phyloP scores from a whole-genome alignment of 139 green algal genomes.

The Diplosphaera chodatii region DNA sequence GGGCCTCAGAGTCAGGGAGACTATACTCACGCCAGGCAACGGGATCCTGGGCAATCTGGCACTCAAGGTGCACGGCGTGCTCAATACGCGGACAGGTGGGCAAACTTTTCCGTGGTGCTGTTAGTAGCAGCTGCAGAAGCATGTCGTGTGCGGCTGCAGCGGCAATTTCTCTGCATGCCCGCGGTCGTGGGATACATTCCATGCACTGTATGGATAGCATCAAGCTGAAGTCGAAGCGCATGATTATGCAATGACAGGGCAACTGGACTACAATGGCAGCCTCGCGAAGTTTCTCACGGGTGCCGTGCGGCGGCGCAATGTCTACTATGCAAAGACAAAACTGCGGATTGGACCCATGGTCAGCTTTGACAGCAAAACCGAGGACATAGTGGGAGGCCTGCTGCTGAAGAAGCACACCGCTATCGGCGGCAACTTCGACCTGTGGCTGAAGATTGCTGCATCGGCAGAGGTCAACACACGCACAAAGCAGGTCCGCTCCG shows the following conservation, averaged over 20 bases:
- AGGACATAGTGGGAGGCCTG: conserved; percentile 3
- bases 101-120: too few relatives aligned
- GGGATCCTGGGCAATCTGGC: conserved; percentile 4
- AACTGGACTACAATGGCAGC: background rate
- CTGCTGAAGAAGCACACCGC: background rate
- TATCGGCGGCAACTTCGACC: background rate
- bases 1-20: background rate
- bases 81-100: conserved; percentile 2
- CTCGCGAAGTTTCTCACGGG: background rate
- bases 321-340: background rate
- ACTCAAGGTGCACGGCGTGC: conserved; percentile 7
- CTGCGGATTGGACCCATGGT: background rate
- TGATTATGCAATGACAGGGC: too few relatives aligned
- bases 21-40: background rate
- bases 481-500: background rate
- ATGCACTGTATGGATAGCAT: too few relatives aligned
- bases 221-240: too few relatives aligned
- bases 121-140: too few relatives aligned
- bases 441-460: background rate
- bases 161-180: too few relatives aligned
- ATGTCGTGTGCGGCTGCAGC: too few relatives aligned
- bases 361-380: background rate
- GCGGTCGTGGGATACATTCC: too few relatives aligned
- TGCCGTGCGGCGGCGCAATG: background rate
- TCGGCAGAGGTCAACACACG: conserved; percentile 1